A percentile compares a stretch with the other conserved stretches of the same genome.
Conservation (phyloP, 441 rosid genomes). For the Populus hybrid region DNA sequence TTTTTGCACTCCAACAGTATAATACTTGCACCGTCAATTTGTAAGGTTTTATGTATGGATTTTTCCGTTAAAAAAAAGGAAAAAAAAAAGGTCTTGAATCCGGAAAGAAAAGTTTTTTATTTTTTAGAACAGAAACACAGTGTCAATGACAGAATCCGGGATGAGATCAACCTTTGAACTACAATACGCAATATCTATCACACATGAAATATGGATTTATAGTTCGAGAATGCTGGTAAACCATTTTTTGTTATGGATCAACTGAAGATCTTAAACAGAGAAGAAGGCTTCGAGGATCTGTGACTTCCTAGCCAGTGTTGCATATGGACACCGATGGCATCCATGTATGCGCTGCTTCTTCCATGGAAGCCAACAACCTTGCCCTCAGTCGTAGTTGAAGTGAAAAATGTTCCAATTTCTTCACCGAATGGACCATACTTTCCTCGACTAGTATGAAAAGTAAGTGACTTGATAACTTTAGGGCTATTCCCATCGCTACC, state of each 20-base stretch:
- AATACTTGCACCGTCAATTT: too few relatives aligned
- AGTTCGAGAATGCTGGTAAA: not conserved
- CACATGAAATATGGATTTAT: not conserved
- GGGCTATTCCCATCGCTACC: slow-evolving; percentile 42
- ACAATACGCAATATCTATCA: not conserved
- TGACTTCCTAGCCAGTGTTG: slow-evolving; percentile 81
- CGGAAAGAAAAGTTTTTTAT: too few relatives aligned
- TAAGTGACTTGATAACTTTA: slow-evolving; percentile 58
- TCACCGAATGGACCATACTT: slow-evolving; percentile 87
- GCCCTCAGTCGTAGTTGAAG: slow-evolving; percentile 74
- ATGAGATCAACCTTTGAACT: not conserved
- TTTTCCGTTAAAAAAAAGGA: too few relatives aligned
- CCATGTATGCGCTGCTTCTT: slow-evolving; percentile 64
- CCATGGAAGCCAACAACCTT: slow-evolving; percentile 93
- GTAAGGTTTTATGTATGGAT: too few relatives aligned
- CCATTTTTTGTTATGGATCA: slow-evolving; percentile 14
- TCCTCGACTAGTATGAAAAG: slow-evolving; percentile 70
- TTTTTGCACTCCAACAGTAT: not conserved
- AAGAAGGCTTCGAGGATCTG: slow-evolving; percentile 31
- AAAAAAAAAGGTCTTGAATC: too few relatives aligned
- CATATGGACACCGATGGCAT: slow-evolving; percentile 90
- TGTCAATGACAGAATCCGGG: not conserved
- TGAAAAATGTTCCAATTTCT: slow-evolving; percentile 75
- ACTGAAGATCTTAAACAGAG: slow-evolving; percentile 36
- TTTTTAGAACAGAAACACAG: not conserved